A percentile compares a stretch with the other conserved stretches of the same genome.
Conservation (phyloP, 2,329 filamentous ascomycete genomes). For the Neodidymelliopsis sp. region DNA sequence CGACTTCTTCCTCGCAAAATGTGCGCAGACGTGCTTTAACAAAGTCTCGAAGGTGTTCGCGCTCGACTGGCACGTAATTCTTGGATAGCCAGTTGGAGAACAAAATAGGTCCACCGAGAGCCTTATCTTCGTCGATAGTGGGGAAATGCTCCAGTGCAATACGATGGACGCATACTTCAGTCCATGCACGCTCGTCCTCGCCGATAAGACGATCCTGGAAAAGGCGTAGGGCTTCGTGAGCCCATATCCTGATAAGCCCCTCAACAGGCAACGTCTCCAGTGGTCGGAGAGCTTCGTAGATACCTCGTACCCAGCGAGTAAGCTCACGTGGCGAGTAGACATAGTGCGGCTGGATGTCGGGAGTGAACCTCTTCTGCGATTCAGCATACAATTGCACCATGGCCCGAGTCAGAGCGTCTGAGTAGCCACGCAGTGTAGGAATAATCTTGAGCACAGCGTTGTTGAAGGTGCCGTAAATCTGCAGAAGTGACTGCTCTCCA, state of each 20-base stretch:
- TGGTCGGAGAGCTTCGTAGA: slow-evolving; percentile 95
- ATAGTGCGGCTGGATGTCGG: slow-evolving; percentile 97
- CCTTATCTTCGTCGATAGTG: slow-evolving; percentile 88
- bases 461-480: slow-evolving; percentile 99
- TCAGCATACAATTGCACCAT: slow-evolving; percentile 98
- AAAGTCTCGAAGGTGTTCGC: slow-evolving; percentile 93
- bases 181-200: slow-evolving; percentile 95
- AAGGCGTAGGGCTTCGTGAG: slow-evolving; percentile 91
- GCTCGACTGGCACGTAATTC: slow-evolving; percentile 96
- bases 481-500: slow-evolving; percentile 88
- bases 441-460: slow-evolving; percentile 96
- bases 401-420: slow-evolving; percentile 90
- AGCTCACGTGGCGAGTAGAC: slow-evolving; percentile 99
- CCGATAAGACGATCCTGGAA: slow-evolving; percentile 97
- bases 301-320: slow-evolving; percentile 94
- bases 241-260: slow-evolving; percentile 95
- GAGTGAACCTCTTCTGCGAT: slow-evolving; percentile 92
- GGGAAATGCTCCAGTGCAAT: slow-evolving; percentile 94
- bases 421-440: slow-evolving; percentile 91
- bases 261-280: slow-evolving; percentile 88
- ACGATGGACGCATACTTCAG: slow-evolving; percentile 82
- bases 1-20: slow-evolving; percentile 99
- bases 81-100: slow-evolving; percentile 99
- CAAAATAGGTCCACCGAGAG: slow-evolving; percentile 89
- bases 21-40: slow-evolving; percentile 97